Percentiles rank a stretch among this genome's conserved stretches.
Conservation (phyloP, 495 filamentous ascomycete species). For the Penicillium robsamsonii region DNA sequence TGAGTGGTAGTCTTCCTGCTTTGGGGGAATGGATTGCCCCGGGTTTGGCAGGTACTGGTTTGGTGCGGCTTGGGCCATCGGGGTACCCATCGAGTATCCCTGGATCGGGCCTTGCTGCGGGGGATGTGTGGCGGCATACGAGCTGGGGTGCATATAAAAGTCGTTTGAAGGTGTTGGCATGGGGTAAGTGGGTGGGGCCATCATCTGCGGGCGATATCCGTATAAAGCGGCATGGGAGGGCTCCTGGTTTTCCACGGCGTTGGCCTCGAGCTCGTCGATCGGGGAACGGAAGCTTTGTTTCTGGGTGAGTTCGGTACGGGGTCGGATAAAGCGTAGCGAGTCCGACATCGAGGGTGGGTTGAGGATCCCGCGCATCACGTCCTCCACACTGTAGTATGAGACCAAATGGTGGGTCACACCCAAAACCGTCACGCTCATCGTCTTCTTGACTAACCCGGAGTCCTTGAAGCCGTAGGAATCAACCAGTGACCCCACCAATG, state of each 20-base stretch:
- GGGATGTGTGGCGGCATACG: constrained; percentile 40
- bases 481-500: constrained; percentile 74
- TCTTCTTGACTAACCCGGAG: constrained; percentile 86
- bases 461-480: constrained; percentile 88
- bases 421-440: constrained; percentile 71
- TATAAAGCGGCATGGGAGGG: constrained; percentile 39
- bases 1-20: constrained; percentile 41
- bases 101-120: constrained; percentile 36
- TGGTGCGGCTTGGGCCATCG: constrained; percentile 35
- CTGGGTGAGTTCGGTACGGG: constrained; percentile 57
- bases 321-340: constrained; percentile 52
- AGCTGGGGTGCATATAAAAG: constrained; percentile 39
- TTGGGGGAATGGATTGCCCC: constrained; percentile 29
- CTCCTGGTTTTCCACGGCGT: constrained; percentile 41
- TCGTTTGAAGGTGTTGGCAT: constrained; percentile 38
- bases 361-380: constrained; percentile 63
- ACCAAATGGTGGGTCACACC: constrained; percentile 77
- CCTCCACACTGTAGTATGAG: constrained; percentile 80
- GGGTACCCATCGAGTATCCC: constrained; percentile 36
- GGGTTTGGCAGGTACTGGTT: constrained; percentile 44
- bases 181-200: constrained; percentile 38
- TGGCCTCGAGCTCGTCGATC: constrained; percentile 56
- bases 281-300: constrained; percentile 70
- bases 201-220: constrained; percentile 41
- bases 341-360: constrained; percentile 59